Conservation (phyloP, 768 basidiomycete genomes). For the Clathrus columnatus region DNA sequence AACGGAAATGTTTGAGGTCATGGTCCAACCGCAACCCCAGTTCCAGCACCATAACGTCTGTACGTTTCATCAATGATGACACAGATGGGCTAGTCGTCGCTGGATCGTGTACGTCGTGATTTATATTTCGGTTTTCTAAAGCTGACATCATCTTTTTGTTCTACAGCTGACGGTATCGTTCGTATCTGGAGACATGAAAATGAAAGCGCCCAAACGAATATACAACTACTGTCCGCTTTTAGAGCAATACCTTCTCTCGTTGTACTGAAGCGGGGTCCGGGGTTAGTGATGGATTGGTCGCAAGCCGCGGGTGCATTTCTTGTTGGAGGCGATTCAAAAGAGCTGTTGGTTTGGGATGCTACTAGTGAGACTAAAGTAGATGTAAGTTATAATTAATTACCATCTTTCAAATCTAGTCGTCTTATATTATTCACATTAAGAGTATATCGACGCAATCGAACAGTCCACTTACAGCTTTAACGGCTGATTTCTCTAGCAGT, state of each 20-base stretch:
- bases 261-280: conserved; percentile 59
- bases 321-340: conserved; percentile 85
- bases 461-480: conserved; percentile 79
- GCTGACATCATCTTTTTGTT: not conserved
- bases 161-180: conserved; percentile 73
- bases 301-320: conserved; percentile 77
- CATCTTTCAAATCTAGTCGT: not conserved
- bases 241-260: conserved; percentile 53
- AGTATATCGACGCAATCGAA: conserved; percentile 86
- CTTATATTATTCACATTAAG: conserved; percentile 31
- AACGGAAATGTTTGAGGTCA: conserved; percentile 61
- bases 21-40: conserved; percentile 86
- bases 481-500: conserved; percentile 65
- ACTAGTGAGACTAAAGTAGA: conserved; percentile 72
- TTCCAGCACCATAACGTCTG: conserved; percentile 76
- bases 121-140: not conserved
- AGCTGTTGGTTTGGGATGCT: conserved; percentile 92
- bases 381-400: conserved; percentile 36
- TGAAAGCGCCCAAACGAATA: conserved; percentile 52
- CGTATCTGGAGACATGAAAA: conserved; percentile 84
- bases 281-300: conserved; percentile 89
- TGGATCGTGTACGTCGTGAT: conserved; percentile 57
- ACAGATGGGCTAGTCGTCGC: conserved; percentile 84
- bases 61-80: conserved; percentile 93
- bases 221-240: conserved; percentile 93